Percentiles rank a stretch among this genome's conserved stretches.
Evolutionary conservation across 1,284 basidiomycete genomes (phyloP).

Genomic region (Irpex rosettiformis): DNA sequence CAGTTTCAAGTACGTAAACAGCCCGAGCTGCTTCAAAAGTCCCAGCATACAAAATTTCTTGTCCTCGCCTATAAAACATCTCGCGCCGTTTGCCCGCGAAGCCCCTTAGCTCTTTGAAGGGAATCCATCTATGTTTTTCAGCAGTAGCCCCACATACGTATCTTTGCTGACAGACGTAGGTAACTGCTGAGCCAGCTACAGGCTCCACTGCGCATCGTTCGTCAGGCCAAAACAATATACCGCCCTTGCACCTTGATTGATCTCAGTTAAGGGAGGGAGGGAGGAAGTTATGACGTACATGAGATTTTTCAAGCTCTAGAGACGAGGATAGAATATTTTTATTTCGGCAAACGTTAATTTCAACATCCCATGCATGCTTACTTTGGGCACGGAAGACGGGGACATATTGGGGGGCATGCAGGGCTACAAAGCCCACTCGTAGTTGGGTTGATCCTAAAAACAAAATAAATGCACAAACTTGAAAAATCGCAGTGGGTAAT

Average conservation of each 20-base stretch:
- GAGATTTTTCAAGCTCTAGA: not conserved
- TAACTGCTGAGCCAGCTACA: not conserved
- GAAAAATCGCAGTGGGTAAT: no score
- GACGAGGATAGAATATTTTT: no score
- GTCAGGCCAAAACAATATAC: not conserved
- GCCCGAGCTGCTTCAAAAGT: not conserved
- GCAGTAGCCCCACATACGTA: not conserved
- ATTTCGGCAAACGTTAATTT: no score
- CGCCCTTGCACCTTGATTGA: not conserved
- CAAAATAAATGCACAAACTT: no score
- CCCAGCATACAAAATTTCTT: not conserved
- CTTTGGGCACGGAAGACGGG: no score
- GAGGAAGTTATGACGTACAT: not conserved
- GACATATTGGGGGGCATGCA: no score
- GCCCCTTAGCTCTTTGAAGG: not conserved
- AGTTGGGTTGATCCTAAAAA: no score
- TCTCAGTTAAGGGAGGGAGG: not conserved
- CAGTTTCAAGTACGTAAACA: not conserved
- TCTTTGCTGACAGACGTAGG: not conserved
- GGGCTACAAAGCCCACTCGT: no score
- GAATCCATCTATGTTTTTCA: not conserved
- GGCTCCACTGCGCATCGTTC: not conserved
- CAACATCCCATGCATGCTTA: no score
- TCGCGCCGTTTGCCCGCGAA: not conserved
- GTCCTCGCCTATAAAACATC: not conserved